Percentiles rank a stretch among this genome's conserved stretches.
These are phyloP conservation scores for Tetrahymena borealis DNA, from an alignment of 73 alveolate genomes.

Conservation along the genomic window DNA sequence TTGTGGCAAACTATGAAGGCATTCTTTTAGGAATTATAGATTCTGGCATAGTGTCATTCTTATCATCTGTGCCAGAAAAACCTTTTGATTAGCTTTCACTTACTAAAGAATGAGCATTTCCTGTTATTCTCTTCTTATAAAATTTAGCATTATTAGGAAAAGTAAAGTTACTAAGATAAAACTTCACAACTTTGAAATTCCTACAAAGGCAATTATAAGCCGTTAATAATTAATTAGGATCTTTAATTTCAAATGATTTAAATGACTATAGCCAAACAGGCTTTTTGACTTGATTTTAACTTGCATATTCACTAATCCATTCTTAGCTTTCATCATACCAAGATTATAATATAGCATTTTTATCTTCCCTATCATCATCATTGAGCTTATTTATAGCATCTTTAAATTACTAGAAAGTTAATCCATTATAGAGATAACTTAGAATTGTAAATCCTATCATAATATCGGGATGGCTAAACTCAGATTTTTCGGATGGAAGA, in stretches of 20 bases:
- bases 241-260: neutral
- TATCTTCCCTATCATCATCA: neutral
- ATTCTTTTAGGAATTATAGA: neutral
- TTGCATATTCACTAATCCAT: neutral
- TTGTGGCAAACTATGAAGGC: neutral
- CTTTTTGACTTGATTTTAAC: neutral
- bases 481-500: slow-evolving; percentile 43
- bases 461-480: slow-evolving; percentile 47
- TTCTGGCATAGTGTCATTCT: neutral
- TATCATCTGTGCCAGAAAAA: neutral
- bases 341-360: neutral
- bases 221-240: neutral
- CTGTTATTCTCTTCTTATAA: neutral
- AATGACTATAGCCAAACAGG: neutral
- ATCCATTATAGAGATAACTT: slow-evolving; percentile 37
- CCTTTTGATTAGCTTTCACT: neutral
- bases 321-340: neutral
- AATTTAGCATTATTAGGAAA: slow-evolving; percentile 6
- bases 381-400: neutral
- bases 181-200: neutral
- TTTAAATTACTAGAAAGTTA: neutral
- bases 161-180: neutral
- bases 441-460: slow-evolving; percentile 29
- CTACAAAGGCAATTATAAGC: neutral
- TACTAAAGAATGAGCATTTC: neutral